Conservation (phyloP, 441 rosid species). For the Corymbia citriodora region DNA sequence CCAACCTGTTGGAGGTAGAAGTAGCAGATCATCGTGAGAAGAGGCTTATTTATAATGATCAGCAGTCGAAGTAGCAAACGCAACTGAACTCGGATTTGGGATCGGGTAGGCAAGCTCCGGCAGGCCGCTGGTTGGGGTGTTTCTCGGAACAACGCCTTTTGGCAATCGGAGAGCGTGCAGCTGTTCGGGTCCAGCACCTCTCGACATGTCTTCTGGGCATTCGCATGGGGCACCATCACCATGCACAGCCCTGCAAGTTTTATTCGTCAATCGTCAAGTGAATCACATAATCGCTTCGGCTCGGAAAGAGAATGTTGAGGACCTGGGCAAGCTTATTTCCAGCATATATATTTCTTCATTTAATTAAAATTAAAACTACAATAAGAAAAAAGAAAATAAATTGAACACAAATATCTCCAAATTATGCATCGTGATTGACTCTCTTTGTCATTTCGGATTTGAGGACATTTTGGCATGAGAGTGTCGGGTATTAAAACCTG, state of each 20-base stretch:
- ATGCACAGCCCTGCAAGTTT: background rate
- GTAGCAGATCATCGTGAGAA: background rate
- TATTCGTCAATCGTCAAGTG: background rate
- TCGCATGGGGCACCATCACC: background rate
- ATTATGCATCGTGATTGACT: background rate
- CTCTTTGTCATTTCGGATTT: background rate
- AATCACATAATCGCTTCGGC: background rate
- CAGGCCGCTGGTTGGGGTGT: background rate
- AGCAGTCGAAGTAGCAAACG: background rate
- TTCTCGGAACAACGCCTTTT: background rate
- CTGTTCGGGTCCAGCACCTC: background rate
- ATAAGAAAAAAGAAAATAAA: background rate
- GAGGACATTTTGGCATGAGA: background rate
- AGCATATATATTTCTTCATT: background rate
- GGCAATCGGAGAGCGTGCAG: background rate
- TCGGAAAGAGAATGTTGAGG: background rate
- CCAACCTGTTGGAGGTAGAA: background rate
- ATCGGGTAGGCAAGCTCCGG: background rate
- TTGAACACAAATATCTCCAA: background rate
- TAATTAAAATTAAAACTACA: background rate
- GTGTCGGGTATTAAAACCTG: background rate
- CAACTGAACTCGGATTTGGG: background rate
- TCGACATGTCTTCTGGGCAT: background rate
- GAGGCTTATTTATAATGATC: background rate
- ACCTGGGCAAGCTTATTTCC: background rate